Base-by-base conservation (phyloP, 441 rosid genomes). In the Pelargonium cotyledonis region DNA sequence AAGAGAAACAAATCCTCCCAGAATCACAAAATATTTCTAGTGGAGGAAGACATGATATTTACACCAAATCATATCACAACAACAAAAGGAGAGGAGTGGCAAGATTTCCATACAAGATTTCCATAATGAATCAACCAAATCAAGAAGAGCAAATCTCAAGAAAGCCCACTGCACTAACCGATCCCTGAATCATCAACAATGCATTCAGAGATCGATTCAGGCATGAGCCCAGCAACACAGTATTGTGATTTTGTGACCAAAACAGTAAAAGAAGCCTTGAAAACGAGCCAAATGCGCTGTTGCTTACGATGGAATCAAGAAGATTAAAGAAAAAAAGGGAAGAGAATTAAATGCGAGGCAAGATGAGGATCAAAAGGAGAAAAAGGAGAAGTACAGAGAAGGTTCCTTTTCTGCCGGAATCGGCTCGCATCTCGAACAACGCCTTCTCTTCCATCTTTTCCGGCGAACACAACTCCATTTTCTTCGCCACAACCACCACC, bases 331-430 rank as follows among this genome's bases (percentile, higher is more conserved):
- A 46, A 41, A 4, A 70, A 12, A 16, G 31, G 11, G 23, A 16
- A 51, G 19, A 46, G 65, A 73, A 6, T 77, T 78, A 88, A 80
- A 85, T 80, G 70, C 74, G 69, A 51, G 94, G 95, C 75, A 87
- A 80, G 86, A 87, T 85, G 84, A 85, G 88, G 72, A 89, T 83
- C 66, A 86, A 82, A 73, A 85, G 88, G 72, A 89, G 84, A 66
- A 86, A 82, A 73, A 83, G 83, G 31, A 86, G 79, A 67, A 86
- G 78, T 66, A 80, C 77, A 77, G 85, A 85, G 87, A 77, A 85
- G 81, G 78, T 76, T 83, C 80, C 86, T 65, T 80, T 82, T 75
- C 81, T 81, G 73, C 76, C 65, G 83, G 84, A 82, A 67, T 75
- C 73, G 68, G 82, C 92, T 81, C 87, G 85, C 96, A 86, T 84